Evolutionary conservation across 2,329 filamentous ascomycete genomes (phyloP).

Genomic region (Penicillium italicum): DNA sequence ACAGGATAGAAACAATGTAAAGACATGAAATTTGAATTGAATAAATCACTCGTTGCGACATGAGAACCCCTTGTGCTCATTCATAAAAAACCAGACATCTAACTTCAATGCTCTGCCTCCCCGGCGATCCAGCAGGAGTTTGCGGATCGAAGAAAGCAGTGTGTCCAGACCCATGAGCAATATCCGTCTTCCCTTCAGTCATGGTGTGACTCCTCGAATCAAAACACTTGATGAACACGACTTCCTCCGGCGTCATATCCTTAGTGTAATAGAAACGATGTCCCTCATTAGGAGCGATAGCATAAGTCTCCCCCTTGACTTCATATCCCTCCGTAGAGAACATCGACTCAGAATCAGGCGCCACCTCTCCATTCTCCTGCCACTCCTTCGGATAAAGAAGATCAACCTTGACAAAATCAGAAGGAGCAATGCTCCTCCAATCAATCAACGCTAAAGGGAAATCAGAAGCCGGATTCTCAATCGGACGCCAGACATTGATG

Average conservation of each 20-base stretch:
- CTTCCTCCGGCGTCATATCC: conserved; percentile 60
- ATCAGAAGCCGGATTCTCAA: conserved; percentile 60
- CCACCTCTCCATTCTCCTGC: conserved; percentile 57
- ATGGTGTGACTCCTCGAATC: conserved; percentile 46
- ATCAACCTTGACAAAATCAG: conserved; percentile 59
- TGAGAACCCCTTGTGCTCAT: conserved; percentile 23
- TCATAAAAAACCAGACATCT: conserved; percentile 62
- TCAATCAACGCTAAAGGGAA: conserved; percentile 68
- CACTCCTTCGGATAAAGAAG: conserved; percentile 60
- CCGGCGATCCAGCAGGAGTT: conserved; percentile 49
- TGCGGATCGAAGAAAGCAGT: conserved; percentile 56
- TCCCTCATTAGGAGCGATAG: conserved; percentile 53
- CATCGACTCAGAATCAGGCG: conserved; percentile 48
- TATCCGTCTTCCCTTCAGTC: conserved; percentile 37
- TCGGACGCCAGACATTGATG: conserved; percentile 69
- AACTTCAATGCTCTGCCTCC: conserved; percentile 62
- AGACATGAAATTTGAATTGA: background rate
- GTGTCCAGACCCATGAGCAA: conserved; percentile 51
- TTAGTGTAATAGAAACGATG: conserved; percentile 65
- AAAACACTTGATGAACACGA: conserved; percentile 56
- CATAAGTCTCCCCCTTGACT: conserved; percentile 60
- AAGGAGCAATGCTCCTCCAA: conserved; percentile 55
- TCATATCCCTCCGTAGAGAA: conserved; percentile 59
- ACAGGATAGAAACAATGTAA: background rate
- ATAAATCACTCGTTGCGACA: background rate